phyloP scores from a whole-genome alignment of 2,329 filamentous ascomycete genomes.

The Lasiodiplodia hormozganensis region DNA sequence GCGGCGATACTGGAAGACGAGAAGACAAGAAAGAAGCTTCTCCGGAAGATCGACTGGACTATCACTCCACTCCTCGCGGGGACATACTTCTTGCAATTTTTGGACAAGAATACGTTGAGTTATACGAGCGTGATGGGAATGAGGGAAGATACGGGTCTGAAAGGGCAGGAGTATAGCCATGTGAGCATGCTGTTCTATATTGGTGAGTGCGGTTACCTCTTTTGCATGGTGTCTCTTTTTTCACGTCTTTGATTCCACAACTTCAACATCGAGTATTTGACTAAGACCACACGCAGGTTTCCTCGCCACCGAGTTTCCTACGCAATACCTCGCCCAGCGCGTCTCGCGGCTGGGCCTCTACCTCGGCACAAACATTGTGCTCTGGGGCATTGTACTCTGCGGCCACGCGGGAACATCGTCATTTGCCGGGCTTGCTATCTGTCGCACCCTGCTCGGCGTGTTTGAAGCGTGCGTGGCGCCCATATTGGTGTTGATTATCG shows the following conservation, averaged over 20 bases:
- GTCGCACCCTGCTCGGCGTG: conserved; percentile 61
- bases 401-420: conserved; percentile 24
- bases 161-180: conserved; percentile 36
- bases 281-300: conserved; percentile 28
- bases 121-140: conserved; percentile 71
- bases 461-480: conserved; percentile 71
- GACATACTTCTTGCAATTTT: conserved; percentile 68
- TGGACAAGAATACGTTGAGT: conserved; percentile 67
- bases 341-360: conserved; percentile 63
- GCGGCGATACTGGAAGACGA: conserved; percentile 38
- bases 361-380: conserved; percentile 58
- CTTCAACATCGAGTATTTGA: neutral
- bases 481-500: conserved; percentile 57
- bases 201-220: conserved; percentile 22
- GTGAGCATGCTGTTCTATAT: conserved; percentile 33
- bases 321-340: conserved; percentile 68
- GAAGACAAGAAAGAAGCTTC: conserved; percentile 13
- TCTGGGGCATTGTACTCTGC: conserved; percentile 53
- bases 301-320: conserved; percentile 68
- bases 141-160: conserved; percentile 56
- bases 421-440: conserved; percentile 46
- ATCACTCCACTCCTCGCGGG: conserved; percentile 51
- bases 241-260: neutral
- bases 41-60: conserved; percentile 29
- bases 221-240: neutral